Evolutionary conservation across 108 stramenopile genomes (phyloP), one percentile per base, ranked within the genome.

Genomic region (Nitzschia inconspicua): DNA sequence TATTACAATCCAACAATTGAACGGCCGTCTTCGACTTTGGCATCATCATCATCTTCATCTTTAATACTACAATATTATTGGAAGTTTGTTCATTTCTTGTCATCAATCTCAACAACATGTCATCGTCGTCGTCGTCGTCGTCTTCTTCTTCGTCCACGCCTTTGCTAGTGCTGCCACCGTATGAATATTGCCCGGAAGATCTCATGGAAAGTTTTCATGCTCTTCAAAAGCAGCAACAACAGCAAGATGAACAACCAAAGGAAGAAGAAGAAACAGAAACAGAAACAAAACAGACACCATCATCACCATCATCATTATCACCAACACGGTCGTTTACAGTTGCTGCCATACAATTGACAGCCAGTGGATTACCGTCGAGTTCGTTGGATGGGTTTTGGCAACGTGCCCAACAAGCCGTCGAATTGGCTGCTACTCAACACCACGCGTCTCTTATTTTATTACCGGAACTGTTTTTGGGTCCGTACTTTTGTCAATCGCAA

Each of bases 401-500:
- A 2, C 46, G 68, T 14, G 75, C 71, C 27, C 43, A 73, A 40
- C 23, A 68, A 22, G 53, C 67, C 19, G 63, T 82, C 18, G 29
- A n/a, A 28, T 32, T 44, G 3, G 49, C 60, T 10, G 76, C 72
- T 0, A 51, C 47, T 9, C 46, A 66, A 19, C 47, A 66, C 0
- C 69, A 72, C 0, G 80, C 80, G 3, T 50, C 72, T 32, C 23
- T 82, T 19, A 60, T 82, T 24, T 57, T 82, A 25, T 35, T 77
- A 18, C 80, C 69, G 9, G 80, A 82, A 70, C 60, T 82, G 16
- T 82, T 76, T 44, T 29, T 64, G 25, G 76, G 69, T 20, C 76
- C 76, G 0, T 82, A 82, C 47, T 82, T 82, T 77, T 82, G 80
- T 63, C 80, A 82, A 60, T 55, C 65, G 11, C 80, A 82, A 54